Base-by-base conservation (phyloP, 495 filamentous ascomycete genomes). In the Polyplosphaeria fusca region DNA sequence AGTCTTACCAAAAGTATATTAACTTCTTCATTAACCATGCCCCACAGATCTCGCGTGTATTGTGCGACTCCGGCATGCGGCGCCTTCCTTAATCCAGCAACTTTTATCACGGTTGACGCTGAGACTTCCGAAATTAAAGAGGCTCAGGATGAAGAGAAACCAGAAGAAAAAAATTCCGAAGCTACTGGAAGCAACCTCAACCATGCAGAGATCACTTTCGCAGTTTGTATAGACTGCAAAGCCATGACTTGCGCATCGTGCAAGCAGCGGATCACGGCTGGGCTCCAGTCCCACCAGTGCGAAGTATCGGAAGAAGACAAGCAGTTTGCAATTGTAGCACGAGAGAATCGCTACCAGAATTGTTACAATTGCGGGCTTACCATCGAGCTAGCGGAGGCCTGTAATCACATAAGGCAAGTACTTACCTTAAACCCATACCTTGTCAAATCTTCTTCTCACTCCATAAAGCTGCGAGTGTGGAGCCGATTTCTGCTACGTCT, bases 401-500 rank as follows among this genome's bases (percentile, higher is more conserved):
- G 62, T 45, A 65, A 65, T 30, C 58, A 65, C 26, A 65, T 65
- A 4, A 49, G 22, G 44, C 52, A 27, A 40, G 56, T 30, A 14
- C 26, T 28, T 41, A 28, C 1, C 19, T 48, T 27, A 26, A n/a
- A 14, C 26, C 30, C 4, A 13, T 5, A 5, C 30, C 14, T 22
- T n/a, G 18, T 27, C 47, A 20, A 25, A 52, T 25, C 48, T 13
- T n/a, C n/a, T n/a, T n/a, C 14, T 35, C 9, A 47, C 39, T 50
- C 18, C 47, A n/a, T 32, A 22, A 18, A 60, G 57, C 32, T 64
- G 62, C 37, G 42, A 48, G 13, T 65, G 62, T 16, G 62, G 58
- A 9, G 7, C n/a, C 3, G 40, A 57, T 20, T 65, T 65, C 56
- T 64, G 61, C 47, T 65, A 65, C 37, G 22, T 65, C 25, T 65